Percentiles rank a stretch among this genome's conserved stretches.
These are phyloP conservation scores for Russula virescens DNA, from an alignment of 768 basidiomycete species.

Conservation along the genomic window DNA sequence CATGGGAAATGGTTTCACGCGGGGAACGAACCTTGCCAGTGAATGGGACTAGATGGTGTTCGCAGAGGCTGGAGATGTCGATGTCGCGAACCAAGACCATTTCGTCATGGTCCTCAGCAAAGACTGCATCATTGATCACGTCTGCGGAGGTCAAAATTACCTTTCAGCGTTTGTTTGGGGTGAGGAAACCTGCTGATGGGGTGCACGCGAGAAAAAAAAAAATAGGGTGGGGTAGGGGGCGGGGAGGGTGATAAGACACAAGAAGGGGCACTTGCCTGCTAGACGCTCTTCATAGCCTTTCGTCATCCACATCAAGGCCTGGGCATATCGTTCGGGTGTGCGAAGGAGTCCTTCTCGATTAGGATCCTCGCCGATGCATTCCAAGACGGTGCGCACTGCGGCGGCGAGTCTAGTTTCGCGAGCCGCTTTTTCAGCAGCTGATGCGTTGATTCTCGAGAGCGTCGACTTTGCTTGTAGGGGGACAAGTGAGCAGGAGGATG, in stretches of 20 bases:
- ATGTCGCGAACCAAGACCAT: constrained; percentile 99
- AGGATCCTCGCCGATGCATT: constrained; percentile 98
- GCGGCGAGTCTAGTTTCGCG: constrained; percentile 72
- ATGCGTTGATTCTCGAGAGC: constrained; percentile 74
- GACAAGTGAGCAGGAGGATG: constrained; percentile 12
- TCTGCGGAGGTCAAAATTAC: constrained; percentile 42
- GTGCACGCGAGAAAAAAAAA: constrained; percentile 9
- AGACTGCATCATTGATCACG: constrained; percentile 97
- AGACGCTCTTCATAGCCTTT: constrained; percentile 95
- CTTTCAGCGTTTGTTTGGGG: constrained; percentile 7
- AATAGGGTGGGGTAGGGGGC: constrained; percentile 4
- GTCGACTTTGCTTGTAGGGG: constrained; percentile 74
- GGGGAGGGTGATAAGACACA: neutral
- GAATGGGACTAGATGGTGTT: constrained; percentile 98
- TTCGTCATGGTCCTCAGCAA: constrained; percentile 98
- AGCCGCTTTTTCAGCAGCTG: constrained; percentile 60
- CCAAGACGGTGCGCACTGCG: constrained; percentile 88
- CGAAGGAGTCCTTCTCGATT: constrained; percentile 86
- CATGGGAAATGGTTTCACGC: constrained; percentile 8
- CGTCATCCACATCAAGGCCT: constrained; percentile 99
- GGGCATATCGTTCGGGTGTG: constrained; percentile 94
- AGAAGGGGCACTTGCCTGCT: constrained; percentile 63
- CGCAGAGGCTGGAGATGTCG: constrained; percentile 94
- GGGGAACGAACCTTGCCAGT: constrained; percentile 76
- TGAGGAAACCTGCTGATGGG: neutral